Percentiles rank a stretch among this genome's conserved stretches.
Evolutionary conservation across 257 asterid species (phyloP).

Genomic region (Fraxinus anomala): DNA sequence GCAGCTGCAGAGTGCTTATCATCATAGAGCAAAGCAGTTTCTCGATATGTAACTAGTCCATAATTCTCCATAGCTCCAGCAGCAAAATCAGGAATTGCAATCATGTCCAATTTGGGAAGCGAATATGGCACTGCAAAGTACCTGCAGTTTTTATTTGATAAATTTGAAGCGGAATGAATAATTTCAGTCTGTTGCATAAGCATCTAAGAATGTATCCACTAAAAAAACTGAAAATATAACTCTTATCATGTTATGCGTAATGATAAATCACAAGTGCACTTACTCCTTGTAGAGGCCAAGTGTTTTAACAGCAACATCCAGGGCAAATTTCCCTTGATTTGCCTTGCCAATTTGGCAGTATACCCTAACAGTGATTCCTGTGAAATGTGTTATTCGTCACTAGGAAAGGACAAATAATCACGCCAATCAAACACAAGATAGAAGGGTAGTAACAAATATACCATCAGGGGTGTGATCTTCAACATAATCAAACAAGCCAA

Average conservation of each 20-base stretch:
- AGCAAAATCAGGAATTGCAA: conserved; percentile 98
- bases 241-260: background rate
- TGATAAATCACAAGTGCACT: conserved; percentile 20
- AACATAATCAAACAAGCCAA: conserved; percentile 89
- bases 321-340: conserved; percentile 83
- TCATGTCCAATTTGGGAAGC: conserved; percentile 92
- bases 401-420: conserved; percentile 3
- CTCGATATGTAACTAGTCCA: conserved; percentile 92
- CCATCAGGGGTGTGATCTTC: conserved; percentile 94
- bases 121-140: conserved; percentile 89
- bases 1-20: conserved; percentile 94
- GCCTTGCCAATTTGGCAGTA: conserved; percentile 87
- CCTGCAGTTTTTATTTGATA: conserved; percentile 39
- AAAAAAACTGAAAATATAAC: background rate
- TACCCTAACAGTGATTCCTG: conserved; percentile 82
- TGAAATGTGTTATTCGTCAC: conserved; percentile 21
- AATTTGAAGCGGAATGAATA: background rate
- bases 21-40: conserved; percentile 88
- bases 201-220: conserved; percentile 3
- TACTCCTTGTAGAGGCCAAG: conserved; percentile 87
- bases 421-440: conserved; percentile 12
- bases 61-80: conserved; percentile 99
- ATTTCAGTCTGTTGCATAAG: conserved; percentile 5
- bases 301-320: conserved; percentile 90
- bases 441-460: conserved; percentile 27